Percentiles rank a stretch among this genome's conserved stretches.
Evolutionary conservation across 371 early-diverging fungal species (phyloP).

Genomic region (Mucor sp.): DNA sequence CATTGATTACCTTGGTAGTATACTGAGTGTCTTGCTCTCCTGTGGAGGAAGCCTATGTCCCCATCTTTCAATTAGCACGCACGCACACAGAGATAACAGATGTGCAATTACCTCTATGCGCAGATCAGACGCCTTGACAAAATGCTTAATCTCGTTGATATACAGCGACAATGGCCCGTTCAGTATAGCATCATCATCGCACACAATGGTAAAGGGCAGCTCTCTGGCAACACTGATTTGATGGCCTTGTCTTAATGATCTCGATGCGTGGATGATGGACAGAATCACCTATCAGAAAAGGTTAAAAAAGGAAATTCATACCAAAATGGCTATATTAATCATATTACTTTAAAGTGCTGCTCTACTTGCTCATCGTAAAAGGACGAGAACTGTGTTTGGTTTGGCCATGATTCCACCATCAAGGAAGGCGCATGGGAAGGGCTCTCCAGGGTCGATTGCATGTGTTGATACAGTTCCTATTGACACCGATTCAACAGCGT

Average conservation of each 20-base stretch:
- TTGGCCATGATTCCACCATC: conserved; percentile 62
- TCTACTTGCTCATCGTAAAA: conserved; percentile 53
- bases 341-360: conserved; percentile 54
- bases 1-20: conserved; percentile 37
- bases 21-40: not conserved
- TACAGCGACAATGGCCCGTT: conserved; percentile 43
- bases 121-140: conserved; percentile 49
- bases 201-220: conserved; percentile 57
- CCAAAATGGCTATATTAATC: not conserved
- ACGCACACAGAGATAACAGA: too few relatives aligned
- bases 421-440: conserved; percentile 37
- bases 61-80: too few relatives aligned
- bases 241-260: conserved; percentile 66
- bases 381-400: conserved; percentile 24
- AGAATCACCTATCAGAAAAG: conserved; percentile 39
- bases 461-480: conserved; percentile 67
- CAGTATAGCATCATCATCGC: conserved; percentile 32
- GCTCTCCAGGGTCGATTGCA: conserved; percentile 20
- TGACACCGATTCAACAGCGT: too few relatives aligned
- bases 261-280: conserved; percentile 63
- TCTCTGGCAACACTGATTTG: conserved; percentile 54
- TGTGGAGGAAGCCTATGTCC: not conserved
- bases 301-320: conserved; percentile 7
- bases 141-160: conserved; percentile 42
- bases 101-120: not conserved